Conservation (phyloP, 1,139 yeast species). For the Pneumocystis sp. region DNA sequence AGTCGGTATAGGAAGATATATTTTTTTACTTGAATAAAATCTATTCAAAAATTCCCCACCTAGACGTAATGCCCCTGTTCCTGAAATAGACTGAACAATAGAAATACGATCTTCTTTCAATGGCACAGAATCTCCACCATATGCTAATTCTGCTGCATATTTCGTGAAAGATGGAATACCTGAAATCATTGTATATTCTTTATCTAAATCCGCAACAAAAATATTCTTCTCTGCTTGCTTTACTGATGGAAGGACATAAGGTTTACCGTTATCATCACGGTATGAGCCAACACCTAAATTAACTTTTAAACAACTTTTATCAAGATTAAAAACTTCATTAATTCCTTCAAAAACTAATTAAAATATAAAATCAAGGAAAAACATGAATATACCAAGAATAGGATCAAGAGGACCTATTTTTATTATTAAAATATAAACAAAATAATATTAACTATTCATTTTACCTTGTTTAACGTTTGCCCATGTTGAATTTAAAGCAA, state of each 20-base stretch:
- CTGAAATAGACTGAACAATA: constrained; percentile 54
- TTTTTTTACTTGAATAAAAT: constrained; percentile 32
- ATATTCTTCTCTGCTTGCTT: constrained; percentile 44
- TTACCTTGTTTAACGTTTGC: background rate
- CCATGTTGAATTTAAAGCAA: background rate
- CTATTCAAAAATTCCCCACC: constrained; percentile 47
- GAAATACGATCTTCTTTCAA: constrained; percentile 35
- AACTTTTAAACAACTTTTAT: constrained; percentile 43
- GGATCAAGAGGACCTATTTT: background rate
- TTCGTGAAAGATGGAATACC: constrained; percentile 58
- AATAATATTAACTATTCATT: background rate
- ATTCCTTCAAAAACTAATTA: constrained; percentile 11
- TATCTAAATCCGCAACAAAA: constrained; percentile 52
- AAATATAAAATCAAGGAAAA: background rate
- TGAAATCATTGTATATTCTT: constrained; percentile 75
- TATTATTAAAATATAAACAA: background rate
- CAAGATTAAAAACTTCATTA: constrained; percentile 37
- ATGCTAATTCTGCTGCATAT: constrained; percentile 64
- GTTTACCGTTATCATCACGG: constrained; percentile 82
- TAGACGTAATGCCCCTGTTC: constrained; percentile 59
- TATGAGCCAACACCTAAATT: constrained; percentile 94
- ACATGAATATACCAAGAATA: background rate
- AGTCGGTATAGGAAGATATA: constrained; percentile 52
- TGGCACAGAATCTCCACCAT: constrained; percentile 39
- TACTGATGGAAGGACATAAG: constrained; percentile 87